A percentile compares a stretch with the other conserved stretches of the same genome.
Evolutionary conservation across 1,284 basidiomycete species (phyloP).

Genomic region (Ceratobasidium sp.): DNA sequence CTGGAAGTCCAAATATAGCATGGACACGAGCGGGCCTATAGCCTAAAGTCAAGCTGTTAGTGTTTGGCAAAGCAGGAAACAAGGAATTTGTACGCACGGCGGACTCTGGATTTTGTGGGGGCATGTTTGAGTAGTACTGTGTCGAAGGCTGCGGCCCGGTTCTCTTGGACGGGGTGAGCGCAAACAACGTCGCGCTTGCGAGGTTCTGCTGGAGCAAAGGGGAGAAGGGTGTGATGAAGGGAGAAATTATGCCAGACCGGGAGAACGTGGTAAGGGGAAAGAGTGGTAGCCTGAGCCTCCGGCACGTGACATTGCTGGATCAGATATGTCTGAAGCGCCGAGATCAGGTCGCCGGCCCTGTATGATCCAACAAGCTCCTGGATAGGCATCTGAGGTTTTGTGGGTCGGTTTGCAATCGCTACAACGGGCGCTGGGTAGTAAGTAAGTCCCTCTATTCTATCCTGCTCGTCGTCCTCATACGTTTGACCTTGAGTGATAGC

Average conservation of each 20-base stretch:
- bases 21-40: neutral
- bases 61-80: too few species aligned
- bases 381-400: neutral
- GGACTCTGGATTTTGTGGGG: neutral
- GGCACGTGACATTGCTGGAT: neutral
- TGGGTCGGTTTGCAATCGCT: neutral
- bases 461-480: neutral
- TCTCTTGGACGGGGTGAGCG: neutral
- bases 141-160: neutral
- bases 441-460: too few species aligned
- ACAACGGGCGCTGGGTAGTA: neutral
- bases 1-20: conserved; percentile 13
- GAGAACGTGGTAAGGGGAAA: neutral
- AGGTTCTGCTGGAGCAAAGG: neutral
- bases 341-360: neutral
- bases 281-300: neutral
- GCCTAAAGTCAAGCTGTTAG: neutral
- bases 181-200: neutral
- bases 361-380: neutral
- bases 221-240: neutral
- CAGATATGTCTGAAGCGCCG: neutral
- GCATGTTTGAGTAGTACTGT: neutral
- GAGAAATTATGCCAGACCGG: conserved; percentile 11
- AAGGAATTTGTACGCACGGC: neutral
- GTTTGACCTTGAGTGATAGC: too few species aligned